Base-by-base conservation (phyloP, 169 alveolate genomes). In the Eimeria tenella region DNA sequence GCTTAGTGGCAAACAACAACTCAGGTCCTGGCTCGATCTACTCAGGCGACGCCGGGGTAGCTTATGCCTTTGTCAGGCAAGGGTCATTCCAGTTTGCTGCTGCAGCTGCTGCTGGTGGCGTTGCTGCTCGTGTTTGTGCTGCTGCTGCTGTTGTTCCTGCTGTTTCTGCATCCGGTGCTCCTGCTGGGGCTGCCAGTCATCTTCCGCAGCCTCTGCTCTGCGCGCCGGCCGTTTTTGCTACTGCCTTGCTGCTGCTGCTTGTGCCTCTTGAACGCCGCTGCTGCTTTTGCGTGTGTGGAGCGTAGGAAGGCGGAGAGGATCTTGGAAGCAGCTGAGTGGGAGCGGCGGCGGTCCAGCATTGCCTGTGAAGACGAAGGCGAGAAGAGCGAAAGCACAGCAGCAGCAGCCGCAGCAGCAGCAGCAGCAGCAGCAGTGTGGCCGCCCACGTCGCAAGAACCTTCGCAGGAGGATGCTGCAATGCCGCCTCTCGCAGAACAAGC, bases 41-140 rank as follows among this genome's bases (percentile, higher is more conserved):
- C 68, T 75, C 63, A 21, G 86, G 86, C 13, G 86, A 75, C 19
- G 86, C 65, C 7, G 86, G 86, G 52, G 60, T 75, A 0, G 86
- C 86, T 4, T 75, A 75, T 17, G 86, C 86, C 4, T 21, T 49
- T 2, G 7, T 75, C 49, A 75, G 86, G 86, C n/a, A 23, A 68
- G 77, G 42, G 42, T 31, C 42, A 31, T 31, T 31, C 11, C 42
- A 21, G 74, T 2, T 19, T 65, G 17, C 23, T 65, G 74, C 74
- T 65, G 74, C 74, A 11, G 21, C 68, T 0, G 21, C 68, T 65
- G 74, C 74, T 65, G 74, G 74, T 6, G 42, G 8, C 21, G 74
- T 31, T 65, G 74, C 17, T 65, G 25, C 21, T 6, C 8, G 8
- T 65, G 74, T 31, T 65, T 21, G 10, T 65, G 25, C 21, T 65